Percentiles rank a stretch among this genome's conserved stretches.
These are phyloP conservation scores for Furcasterigmium sp. DNA, from an alignment of 2,329 filamentous ascomycete species.

Conservation along the genomic window DNA sequence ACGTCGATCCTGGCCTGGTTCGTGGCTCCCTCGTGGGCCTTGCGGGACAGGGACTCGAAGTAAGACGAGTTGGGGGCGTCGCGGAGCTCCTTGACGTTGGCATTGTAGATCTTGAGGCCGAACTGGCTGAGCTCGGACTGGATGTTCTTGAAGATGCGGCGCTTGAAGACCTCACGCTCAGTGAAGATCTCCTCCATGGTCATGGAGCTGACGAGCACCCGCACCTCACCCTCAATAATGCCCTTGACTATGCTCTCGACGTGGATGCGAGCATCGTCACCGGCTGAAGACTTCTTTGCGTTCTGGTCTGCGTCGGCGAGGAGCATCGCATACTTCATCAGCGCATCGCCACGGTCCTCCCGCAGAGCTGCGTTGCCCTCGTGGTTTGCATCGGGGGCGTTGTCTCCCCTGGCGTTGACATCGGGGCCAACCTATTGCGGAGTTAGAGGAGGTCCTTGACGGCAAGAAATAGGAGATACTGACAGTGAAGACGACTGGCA, in stretches of 20 bases:
- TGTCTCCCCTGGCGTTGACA: conserved; percentile 54
- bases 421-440: conserved; percentile 77
- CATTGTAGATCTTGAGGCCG: conserved; percentile 65
- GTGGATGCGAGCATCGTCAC: conserved; percentile 41
- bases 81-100: conserved; percentile 82
- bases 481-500: not conserved
- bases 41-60: conserved; percentile 75
- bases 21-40: conserved; percentile 78
- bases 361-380: conserved; percentile 17
- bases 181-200: conserved; percentile 91
- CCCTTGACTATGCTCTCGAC: conserved; percentile 83
- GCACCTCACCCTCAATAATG: conserved; percentile 84
- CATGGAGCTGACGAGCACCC: conserved; percentile 79
- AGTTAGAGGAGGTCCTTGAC: no score
- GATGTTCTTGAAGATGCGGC: conserved; percentile 68
- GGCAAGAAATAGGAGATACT: no score
- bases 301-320: conserved; percentile 62
- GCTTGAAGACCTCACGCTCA: conserved; percentile 71
- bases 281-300: conserved; percentile 24
- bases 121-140: conserved; percentile 77
- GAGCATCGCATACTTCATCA: conserved; percentile 79
- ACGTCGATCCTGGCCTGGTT: conserved; percentile 72
- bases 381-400: conserved; percentile 20
- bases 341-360: conserved; percentile 53
- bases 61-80: conserved; percentile 79